A percentile compares a stretch with the other conserved stretches of the same genome.
phyloP scores from a whole-genome alignment of 331 rosid genomes.

The Prunus yedoensis region DNA sequence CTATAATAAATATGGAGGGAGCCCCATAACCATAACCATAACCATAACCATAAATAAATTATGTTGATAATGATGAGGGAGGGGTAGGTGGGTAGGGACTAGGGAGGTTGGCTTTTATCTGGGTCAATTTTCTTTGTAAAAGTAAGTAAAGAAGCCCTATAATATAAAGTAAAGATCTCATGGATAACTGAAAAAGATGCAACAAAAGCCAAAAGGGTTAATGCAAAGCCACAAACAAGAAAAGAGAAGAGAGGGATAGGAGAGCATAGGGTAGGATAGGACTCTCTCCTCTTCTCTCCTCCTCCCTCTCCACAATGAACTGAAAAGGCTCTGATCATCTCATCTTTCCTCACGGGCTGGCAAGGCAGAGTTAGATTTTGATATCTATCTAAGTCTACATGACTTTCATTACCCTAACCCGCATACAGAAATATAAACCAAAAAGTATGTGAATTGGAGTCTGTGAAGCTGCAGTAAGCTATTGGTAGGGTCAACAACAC shows the following conservation, averaged over 20 bases:
- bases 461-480: background rate
- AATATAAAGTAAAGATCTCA: slow-evolving; percentile 10
- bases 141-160: background rate
- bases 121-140: slow-evolving; percentile 7
- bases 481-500: background rate
- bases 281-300: background rate
- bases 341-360: background rate
- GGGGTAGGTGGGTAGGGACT: no score
- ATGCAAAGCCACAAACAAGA: background rate
- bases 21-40: no score
- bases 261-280: background rate
- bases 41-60: no score
- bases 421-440: no score
- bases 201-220: slow-evolving; percentile 5
- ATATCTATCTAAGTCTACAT: background rate
- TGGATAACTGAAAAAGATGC: slow-evolving; percentile 9
- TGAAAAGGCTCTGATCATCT: background rate
- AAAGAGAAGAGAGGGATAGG: no score
- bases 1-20: no score
- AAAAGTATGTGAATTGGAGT: background rate
- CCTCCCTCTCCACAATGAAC: background rate
- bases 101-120: background rate
- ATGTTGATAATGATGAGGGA: no score
- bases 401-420: background rate
- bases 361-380: no score